Percentiles rank a stretch among this genome's conserved stretches.
phyloP scores from a whole-genome alignment of 345 rosid genomes.

The Salix caprea region DNA sequence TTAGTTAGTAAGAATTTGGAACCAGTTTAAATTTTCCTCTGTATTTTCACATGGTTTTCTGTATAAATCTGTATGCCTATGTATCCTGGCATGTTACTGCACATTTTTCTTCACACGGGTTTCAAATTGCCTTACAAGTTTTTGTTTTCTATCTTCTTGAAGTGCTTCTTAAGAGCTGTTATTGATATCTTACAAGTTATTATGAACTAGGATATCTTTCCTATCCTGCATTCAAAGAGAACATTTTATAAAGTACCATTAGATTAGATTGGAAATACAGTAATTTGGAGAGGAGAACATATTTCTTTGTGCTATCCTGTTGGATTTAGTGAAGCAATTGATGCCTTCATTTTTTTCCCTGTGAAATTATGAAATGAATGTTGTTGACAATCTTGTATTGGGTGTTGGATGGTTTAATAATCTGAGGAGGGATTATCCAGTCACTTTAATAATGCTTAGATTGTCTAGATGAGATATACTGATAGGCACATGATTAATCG shows the following conservation, averaged over 20 bases:
- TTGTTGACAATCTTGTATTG: neutral
- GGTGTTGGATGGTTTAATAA: neutral
- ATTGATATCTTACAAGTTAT: too few species aligned
- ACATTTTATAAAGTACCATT: neutral
- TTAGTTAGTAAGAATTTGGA: neutral
- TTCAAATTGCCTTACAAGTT: neutral
- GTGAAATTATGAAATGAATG: neutral
- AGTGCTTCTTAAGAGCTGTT: too few species aligned
- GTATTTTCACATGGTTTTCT: neutral
- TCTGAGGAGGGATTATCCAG: neutral
- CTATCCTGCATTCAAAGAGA: neutral
- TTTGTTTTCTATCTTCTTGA: neutral
- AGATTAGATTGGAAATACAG: neutral
- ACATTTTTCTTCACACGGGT: neutral
- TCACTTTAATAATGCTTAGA: neutral
- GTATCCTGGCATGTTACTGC: neutral
- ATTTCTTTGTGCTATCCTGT: neutral
- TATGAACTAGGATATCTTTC: neutral
- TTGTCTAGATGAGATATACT: neutral
- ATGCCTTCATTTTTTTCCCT: neutral
- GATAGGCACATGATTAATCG: neutral
- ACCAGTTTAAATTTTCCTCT: neutral
- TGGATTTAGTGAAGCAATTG: neutral
- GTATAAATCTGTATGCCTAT: neutral
- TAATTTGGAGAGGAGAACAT: neutral